phyloP scores from a whole-genome alignment of 345 rosid genomes.

The Eutrema yunnanense region DNA sequence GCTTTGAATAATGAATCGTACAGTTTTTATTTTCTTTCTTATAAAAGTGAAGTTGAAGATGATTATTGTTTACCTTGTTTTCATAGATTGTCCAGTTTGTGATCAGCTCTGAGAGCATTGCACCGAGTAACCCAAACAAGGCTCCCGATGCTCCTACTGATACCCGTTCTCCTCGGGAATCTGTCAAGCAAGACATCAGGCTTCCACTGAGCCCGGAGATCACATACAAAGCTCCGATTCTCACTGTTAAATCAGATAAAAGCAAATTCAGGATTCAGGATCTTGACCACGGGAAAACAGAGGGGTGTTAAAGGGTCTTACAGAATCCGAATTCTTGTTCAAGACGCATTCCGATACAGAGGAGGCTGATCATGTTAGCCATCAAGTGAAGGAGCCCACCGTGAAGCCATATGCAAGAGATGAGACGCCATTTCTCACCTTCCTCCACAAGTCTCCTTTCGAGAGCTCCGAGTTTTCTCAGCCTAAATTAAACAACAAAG shows the following conservation, averaged over 20 bases:
- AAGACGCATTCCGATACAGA: constrained; percentile 68
- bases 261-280: not conserved
- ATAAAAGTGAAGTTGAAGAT: not conserved
- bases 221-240: constrained; percentile 63
- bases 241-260: constrained; percentile 40
- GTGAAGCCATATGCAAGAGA: constrained; percentile 86
- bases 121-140: constrained; percentile 90
- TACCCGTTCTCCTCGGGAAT: constrained; percentile 20
- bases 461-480: constrained; percentile 70
- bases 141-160: constrained; percentile 99
- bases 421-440: constrained; percentile 68
- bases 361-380: constrained; percentile 77
- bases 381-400: constrained; percentile 74
- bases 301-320: constrained; percentile 24
- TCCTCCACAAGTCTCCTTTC: constrained; percentile 45
- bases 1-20: not conserved
- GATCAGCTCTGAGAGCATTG: constrained; percentile 92
- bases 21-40: not conserved
- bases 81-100: constrained; percentile 87
- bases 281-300: not conserved
- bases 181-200: constrained; percentile 54
- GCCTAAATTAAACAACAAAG: constrained; percentile 37
- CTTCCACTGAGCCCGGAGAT: constrained; percentile 86
- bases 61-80: constrained; percentile 51
- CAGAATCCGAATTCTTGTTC: constrained; percentile 93